These are phyloP conservation scores for Venturia aucupariae DNA, from an alignment of 2,329 filamentous ascomycete genomes.

Conservation along the genomic window DNA sequence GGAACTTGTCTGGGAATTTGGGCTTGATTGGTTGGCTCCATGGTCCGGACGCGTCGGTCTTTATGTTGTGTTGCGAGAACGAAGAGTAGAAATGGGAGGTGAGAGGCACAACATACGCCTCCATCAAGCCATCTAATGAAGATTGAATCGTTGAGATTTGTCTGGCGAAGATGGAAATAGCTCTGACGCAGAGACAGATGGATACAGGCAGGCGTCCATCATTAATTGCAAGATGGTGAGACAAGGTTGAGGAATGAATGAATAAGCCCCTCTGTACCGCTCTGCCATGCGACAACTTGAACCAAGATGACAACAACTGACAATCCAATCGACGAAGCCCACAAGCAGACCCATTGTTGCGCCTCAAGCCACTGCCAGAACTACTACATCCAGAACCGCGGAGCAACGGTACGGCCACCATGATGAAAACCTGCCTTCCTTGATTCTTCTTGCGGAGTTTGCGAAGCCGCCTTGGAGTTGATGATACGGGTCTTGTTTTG, in stretches of 20 bases:
- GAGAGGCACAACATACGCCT: neutral
- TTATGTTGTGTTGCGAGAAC: neutral
- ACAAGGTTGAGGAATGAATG: no score
- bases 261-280: no score
- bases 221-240: no score
- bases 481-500: neutral
- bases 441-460: neutral
- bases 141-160: no score
- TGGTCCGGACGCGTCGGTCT: neutral
- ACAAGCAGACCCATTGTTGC: neutral
- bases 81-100: neutral
- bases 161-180: no score
- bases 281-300: neutral
- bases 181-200: no score
- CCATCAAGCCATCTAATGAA: no score
- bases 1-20: neutral
- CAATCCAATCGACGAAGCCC: no score
- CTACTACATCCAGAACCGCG: neutral
- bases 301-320: no score
- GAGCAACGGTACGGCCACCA: neutral
- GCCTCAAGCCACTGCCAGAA: neutral
- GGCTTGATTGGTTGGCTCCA: neutral
- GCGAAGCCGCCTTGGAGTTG: neutral
- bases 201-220: no score
- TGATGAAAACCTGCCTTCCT: neutral